Conservation (phyloP, 2,329 filamentous ascomycete species). For the Penicillium sp. region DNA sequence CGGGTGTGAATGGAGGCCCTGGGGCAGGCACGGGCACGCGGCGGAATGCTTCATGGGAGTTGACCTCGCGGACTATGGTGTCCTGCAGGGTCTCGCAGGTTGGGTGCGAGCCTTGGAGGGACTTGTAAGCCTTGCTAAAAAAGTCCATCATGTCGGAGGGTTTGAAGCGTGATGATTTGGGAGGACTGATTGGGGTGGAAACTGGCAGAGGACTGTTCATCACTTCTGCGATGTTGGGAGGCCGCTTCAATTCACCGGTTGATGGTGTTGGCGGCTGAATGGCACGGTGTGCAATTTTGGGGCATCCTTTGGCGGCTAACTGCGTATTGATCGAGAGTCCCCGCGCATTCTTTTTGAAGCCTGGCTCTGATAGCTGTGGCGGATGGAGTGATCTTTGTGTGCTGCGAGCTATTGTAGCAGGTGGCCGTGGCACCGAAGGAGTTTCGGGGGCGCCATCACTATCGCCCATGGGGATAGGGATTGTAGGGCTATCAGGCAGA, state of each 20-base stretch:
- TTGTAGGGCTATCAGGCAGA: conserved; percentile 36
- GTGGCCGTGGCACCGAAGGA: conserved; percentile 9
- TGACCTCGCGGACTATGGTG: conserved; percentile 45
- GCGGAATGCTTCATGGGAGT: conserved; percentile 45
- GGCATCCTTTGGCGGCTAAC: conserved; percentile 33
- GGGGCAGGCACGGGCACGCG: conserved; percentile 31
- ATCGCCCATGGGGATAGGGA: conserved; percentile 24
- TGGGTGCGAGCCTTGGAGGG: conserved; percentile 33
- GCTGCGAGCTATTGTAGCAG: conserved; percentile 9
- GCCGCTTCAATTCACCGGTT: conserved; percentile 23
- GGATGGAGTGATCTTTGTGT: conserved; percentile 13
- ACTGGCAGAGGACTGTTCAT: conserved; percentile 42
- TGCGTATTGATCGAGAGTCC: conserved; percentile 44
- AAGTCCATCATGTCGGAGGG: conserved; percentile 43
- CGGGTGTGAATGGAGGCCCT: conserved; percentile 37
- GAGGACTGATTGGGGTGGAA: conserved; percentile 22
- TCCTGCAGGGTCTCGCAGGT: conserved; percentile 44
- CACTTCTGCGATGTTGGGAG: conserved; percentile 42
- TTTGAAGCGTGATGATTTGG: conserved; percentile 31
- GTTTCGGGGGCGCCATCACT: conserved; percentile 6
- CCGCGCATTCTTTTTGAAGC: conserved; percentile 37
- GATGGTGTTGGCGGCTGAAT: conserved; percentile 39
- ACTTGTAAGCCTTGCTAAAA: conserved; percentile 39
- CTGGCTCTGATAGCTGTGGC: conserved; percentile 17
- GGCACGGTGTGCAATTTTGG: conserved; percentile 36